Base-by-base conservation (phyloP, 805 yeast genomes). In the Candida jianshihensis region DNA sequence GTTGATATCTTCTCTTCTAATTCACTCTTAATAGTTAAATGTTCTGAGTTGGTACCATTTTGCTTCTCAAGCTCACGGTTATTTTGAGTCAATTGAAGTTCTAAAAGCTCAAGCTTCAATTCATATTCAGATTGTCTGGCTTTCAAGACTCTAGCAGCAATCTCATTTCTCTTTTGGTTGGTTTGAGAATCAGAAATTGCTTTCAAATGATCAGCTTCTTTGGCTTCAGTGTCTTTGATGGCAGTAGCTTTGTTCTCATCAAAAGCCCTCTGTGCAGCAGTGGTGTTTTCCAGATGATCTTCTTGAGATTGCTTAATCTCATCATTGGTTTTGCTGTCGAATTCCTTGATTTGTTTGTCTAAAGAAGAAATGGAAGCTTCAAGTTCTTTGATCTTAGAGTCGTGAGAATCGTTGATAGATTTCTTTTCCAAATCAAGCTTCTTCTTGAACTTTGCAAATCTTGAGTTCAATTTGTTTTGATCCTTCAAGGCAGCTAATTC, bases 111-210 rank as follows among this genome's bases (percentile, higher is more conserved):
- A 8, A 50, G 27, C 28, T 47, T 37, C 9, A 51, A 29, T 20
- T 43, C 53, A 26, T 48, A 50, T 35, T 53, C 57, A 3, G 51
- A 47, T 18, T 48, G 48, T 31, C 49, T 49, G 9, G 58, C 57
- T n/a, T 43, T 43, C 5, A 52, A 29, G 7, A 53, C 56, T 35
- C 51, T 47, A 1, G 54, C 31, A 20, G 48, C 36, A 19, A 53
- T 47, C 25, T 46, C 53, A 26, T 37, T 38, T 27, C 44, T 46
- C 34, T 48, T 46, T 35, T 53, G 58, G 1, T 45, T 20, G 16
- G 44, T 36, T 34, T 45, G 48, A 30, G 40, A 26, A 18, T 46
- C 45, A 32, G 41, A 46, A 29, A 53, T 51, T 2, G 43, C 42
- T 15, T 35, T 31, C 25, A 29, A 20, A 27, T 49, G 44, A 17